Evolutionary conservation across 148 eudicot species (phyloP).

Genomic region (Nepenthes mirabilis): DNA sequence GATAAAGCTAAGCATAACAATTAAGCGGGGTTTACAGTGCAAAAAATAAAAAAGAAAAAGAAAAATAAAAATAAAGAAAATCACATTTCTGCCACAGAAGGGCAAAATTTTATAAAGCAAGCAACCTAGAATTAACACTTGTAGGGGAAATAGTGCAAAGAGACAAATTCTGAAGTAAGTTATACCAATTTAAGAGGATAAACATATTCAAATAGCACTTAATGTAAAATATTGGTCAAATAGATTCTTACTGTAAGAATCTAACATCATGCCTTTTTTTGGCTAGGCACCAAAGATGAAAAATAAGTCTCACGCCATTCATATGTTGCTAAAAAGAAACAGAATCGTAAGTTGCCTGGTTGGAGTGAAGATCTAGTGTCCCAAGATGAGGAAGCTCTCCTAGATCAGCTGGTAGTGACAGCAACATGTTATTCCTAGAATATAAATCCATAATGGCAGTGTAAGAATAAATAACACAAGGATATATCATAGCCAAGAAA

Average conservation of each 20-base stretch:
- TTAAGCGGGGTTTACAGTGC: no score
- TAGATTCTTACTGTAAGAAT: neutral
- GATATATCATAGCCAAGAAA: slow-evolving; percentile 1
- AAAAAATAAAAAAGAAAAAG: no score
- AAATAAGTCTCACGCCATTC: no score
- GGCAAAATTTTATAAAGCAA: no score
- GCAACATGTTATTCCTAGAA: slow-evolving; percentile 60
- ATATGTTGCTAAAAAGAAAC: neutral
- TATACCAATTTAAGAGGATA: no score
- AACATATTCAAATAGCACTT: neutral
- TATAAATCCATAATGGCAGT: slow-evolving; percentile 6
- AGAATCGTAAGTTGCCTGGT: slow-evolving; percentile 37
- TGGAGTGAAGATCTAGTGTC: slow-evolving; percentile 88
- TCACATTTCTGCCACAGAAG: no score
- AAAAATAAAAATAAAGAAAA: no score
- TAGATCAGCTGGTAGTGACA: slow-evolving; percentile 60
- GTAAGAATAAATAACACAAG: neutral
- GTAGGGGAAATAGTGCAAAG: no score
- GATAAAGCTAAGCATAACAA: no score
- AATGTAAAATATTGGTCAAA: neutral
- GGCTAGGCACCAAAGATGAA: no score
- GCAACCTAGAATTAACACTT: no score
- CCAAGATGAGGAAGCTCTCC: slow-evolving; percentile 69
- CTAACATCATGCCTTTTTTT: neutral
- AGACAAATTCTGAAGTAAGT: no score